Evolutionary conservation across 2,329 filamentous ascomycete species (phyloP).

Genomic region (Calonectria pauciramosa): DNA sequence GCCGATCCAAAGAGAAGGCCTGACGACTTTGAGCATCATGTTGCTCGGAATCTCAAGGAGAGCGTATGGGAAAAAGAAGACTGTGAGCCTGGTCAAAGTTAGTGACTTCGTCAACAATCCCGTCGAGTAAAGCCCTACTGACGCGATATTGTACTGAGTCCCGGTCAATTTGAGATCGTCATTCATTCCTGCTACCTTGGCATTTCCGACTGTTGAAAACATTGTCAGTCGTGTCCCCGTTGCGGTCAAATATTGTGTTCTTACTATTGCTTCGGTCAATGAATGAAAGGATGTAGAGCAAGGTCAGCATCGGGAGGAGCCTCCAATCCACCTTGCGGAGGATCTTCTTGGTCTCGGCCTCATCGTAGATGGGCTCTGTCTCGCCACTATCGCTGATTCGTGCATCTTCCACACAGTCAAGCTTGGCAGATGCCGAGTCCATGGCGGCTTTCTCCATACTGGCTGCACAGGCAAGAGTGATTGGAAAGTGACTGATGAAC

Average conservation of each 20-base stretch:
- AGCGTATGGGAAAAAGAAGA: conserved; percentile 10
- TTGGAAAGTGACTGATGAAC: background rate
- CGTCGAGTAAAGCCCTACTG: background rate
- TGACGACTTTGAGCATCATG: background rate
- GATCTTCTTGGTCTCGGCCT: background rate
- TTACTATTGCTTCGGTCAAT: conserved; percentile 10
- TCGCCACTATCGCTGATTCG: background rate
- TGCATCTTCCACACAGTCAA: background rate
- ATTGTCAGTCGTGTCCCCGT: background rate
- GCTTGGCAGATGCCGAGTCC: background rate
- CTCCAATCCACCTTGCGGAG: conserved; percentile 9
- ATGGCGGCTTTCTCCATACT: background rate
- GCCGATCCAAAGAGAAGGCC: conserved; percentile 65
- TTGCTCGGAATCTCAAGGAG: conserved; percentile 9
- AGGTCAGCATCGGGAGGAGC: background rate
- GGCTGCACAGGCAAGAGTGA: background rate
- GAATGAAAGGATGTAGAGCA: conserved; percentile 1
- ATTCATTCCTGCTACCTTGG: background rate
- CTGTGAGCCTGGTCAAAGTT: background rate
- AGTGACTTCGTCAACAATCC: background rate
- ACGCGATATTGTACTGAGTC: conserved; percentile 2
- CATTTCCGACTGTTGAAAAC: background rate
- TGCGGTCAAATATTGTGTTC: background rate
- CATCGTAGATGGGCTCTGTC: background rate
- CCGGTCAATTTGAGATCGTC: background rate